A percentile compares a stretch with the other conserved stretches of the same genome.
These are phyloP conservation scores for Tephrocybe sp. DNA, from an alignment of 768 basidiomycete species.

Conservation along the genomic window DNA sequence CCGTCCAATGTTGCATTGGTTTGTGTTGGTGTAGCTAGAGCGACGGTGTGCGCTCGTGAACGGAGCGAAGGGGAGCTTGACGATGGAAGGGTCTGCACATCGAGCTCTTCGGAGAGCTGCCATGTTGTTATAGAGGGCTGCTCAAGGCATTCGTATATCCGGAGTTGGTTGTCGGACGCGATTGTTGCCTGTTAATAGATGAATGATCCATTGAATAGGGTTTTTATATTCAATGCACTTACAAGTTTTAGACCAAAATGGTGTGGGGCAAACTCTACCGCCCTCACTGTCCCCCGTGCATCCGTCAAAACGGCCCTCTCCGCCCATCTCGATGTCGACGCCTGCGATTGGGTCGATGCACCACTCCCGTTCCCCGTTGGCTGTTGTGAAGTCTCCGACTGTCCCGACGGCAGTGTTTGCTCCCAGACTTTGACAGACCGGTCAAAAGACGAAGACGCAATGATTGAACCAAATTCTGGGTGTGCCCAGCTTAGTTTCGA, in stretches of 20 bases:
- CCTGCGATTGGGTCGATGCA: slow-evolving; percentile 13
- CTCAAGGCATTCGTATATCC: slow-evolving; percentile 90
- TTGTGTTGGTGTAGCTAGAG: slow-evolving; percentile 73
- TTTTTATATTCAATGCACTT: no score
- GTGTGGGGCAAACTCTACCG: slow-evolving; percentile 85
- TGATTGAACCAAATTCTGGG: slow-evolving; percentile 85
- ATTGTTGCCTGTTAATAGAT: slow-evolving; percentile 89
- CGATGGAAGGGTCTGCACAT: slow-evolving; percentile 57
- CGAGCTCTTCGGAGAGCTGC: slow-evolving; percentile 77
- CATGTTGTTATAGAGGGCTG: slow-evolving; percentile 72
- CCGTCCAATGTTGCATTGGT: slow-evolving; percentile 54
- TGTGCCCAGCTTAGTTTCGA: slow-evolving; percentile 88
- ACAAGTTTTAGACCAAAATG: slow-evolving; percentile 90
- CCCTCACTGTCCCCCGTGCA: slow-evolving; percentile 81
- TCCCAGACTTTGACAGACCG: slow-evolving; percentile 94
- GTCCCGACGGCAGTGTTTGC: slow-evolving; percentile 40
- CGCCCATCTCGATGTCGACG: slow-evolving; percentile 59
- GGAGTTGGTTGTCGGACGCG: slow-evolving; percentile 82
- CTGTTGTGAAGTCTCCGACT: slow-evolving; percentile 28
- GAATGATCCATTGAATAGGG: no score
- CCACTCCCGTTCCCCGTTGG: slow-evolving; percentile 24
- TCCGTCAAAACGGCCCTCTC: slow-evolving; percentile 78
- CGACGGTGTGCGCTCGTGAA: slow-evolving; percentile 53
- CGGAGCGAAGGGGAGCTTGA: slow-evolving; percentile 39
- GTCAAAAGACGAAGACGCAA: slow-evolving; percentile 89